A percentile compares a stretch with the other conserved stretches of the same genome.
These are phyloP conservation scores for Beta lomatogona DNA, from an alignment of 179 eudicot species.

Conservation along the genomic window DNA sequence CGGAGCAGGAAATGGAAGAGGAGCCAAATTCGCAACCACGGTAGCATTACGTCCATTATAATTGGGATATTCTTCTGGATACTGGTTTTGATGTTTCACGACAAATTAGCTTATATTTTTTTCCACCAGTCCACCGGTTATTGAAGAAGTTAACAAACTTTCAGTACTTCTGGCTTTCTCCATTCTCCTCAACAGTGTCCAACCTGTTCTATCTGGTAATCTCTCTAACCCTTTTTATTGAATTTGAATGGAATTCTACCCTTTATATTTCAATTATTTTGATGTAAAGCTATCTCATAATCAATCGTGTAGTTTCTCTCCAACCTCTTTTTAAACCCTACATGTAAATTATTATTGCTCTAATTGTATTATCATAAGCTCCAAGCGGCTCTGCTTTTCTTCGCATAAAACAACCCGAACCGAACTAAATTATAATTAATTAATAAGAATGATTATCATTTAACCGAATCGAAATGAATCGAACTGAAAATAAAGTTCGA, in stretches of 20 bases:
- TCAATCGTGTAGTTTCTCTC: constrained; percentile 48
- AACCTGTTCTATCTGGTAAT: constrained; percentile 14
- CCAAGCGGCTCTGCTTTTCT: no score
- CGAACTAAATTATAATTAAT: no score
- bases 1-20: constrained; percentile 40
- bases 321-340: no score
- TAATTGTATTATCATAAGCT: no score
- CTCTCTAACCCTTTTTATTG: no score
- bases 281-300: constrained; percentile 49
- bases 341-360: no score
- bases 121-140: constrained; percentile 14
- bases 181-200: neutral
- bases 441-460: no score
- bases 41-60: constrained; percentile 27
- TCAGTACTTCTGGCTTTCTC: neutral
- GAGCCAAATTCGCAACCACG: neutral
- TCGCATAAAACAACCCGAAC: no score
- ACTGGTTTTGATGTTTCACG: constrained; percentile 18
- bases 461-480: no score
- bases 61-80: constrained; percentile 32
- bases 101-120: constrained; percentile 28
- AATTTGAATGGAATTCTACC: no score
- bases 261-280: no score
- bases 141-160: neutral
- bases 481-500: no score